These are phyloP conservation scores for Monilinia fructigena DNA, from an alignment of 2,329 filamentous ascomycete species.

Conservation along the genomic window DNA sequence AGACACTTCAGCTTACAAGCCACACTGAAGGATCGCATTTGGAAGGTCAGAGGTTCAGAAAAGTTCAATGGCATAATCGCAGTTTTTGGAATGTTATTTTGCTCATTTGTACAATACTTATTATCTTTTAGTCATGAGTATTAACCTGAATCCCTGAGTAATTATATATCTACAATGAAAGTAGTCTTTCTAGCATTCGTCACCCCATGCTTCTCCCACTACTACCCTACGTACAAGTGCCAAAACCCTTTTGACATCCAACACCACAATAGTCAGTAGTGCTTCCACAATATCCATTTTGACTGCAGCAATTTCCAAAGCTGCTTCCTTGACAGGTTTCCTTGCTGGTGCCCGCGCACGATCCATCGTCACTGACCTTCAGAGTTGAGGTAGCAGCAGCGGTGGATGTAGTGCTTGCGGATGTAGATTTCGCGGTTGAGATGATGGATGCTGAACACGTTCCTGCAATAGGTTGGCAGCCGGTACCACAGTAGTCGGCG, in stretches of 20 bases:
- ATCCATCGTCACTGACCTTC: constrained; percentile 24
- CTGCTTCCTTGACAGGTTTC: constrained; percentile 27
- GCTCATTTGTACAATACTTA: neutral
- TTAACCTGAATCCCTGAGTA: neutral
- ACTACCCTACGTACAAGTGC: constrained; percentile 11
- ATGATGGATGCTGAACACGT: constrained; percentile 22
- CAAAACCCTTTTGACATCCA: constrained; percentile 19
- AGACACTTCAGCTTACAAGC: neutral
- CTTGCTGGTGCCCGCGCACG: constrained; percentile 22
- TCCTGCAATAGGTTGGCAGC: constrained; percentile 33
- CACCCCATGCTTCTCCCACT: neutral
- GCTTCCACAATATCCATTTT: constrained; percentile 25
- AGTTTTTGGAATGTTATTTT: neutral
- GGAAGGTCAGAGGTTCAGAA: neutral
- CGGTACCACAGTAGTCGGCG: constrained; percentile 38
- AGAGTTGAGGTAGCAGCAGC: neutral
- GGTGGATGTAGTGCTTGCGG: neutral
- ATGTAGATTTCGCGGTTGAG: constrained; percentile 10
- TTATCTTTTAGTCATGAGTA: constrained; percentile 1
- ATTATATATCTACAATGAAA: constrained; percentile 7
- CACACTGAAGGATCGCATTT: neutral
- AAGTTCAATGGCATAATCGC: neutral
- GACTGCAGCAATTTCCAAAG: constrained; percentile 30
- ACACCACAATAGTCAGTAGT: constrained; percentile 18
- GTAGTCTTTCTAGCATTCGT: neutral